These are phyloP conservation scores for Chrysosporium keratinophilum DNA, from an alignment of 2,329 filamentous ascomycete species.

Conservation along the genomic window DNA sequence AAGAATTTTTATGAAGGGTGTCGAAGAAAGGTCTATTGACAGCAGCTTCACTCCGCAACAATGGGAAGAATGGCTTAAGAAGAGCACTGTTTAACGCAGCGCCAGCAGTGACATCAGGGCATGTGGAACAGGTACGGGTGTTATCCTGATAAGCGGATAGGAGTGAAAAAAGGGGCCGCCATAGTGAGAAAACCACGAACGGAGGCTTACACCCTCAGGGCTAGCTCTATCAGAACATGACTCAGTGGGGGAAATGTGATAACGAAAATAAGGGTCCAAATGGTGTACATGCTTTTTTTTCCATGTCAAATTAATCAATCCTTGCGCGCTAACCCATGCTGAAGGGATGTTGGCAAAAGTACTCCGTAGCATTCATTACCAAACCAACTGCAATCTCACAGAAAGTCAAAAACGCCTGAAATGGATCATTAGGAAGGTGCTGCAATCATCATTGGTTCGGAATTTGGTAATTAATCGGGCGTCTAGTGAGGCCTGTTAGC, in stretches of 20 bases:
- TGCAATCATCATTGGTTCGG: conserved; percentile 33
- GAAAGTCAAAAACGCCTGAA: conserved; percentile 13
- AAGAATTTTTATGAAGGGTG: conserved; percentile 36
- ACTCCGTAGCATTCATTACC: conserved; percentile 6
- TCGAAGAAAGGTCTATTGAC: conserved; percentile 67
- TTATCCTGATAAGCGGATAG: neutral
- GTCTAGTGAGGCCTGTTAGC: conserved; percentile 41
- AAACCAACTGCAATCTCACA: conserved; percentile 4
- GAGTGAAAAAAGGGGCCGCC: conserved; percentile 10
- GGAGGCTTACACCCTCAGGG: neutral
- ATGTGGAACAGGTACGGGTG: neutral
- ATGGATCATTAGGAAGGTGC: conserved; percentile 3
- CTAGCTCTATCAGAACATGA: neutral
- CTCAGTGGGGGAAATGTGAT: neutral
- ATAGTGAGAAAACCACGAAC: too few species aligned
- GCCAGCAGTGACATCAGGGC: neutral
- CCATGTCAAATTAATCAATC: conserved; percentile 7
- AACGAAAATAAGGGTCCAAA: conserved; percentile 8
- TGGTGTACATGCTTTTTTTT: conserved; percentile 10
- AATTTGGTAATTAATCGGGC: conserved; percentile 74
- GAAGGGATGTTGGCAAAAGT: neutral
- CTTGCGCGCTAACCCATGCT: conserved; percentile 9
- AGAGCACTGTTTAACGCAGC: conserved; percentile 45
- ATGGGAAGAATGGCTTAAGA: conserved; percentile 74
- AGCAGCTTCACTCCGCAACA: conserved; percentile 68